Evolutionary conservation across 805 yeast species (phyloP).

Genomic region (Cyberlindnera americana): DNA sequence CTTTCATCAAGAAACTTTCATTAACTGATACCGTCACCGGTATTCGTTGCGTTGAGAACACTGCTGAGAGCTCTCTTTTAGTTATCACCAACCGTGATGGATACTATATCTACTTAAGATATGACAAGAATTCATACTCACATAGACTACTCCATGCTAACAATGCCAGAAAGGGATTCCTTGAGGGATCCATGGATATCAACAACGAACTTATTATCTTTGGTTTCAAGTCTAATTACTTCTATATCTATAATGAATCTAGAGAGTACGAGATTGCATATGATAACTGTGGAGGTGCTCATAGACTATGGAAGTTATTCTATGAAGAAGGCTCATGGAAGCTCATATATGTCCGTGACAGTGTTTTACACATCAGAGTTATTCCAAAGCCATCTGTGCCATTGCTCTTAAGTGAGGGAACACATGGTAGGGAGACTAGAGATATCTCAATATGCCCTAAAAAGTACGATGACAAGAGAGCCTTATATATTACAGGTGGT

Average conservation of each 20-base stretch:
- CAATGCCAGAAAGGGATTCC: slow-evolving; percentile 66
- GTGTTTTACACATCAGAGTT: slow-evolving; percentile 40
- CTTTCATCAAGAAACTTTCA: slow-evolving; percentile 42
- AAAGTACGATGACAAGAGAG: slow-evolving; percentile 23
- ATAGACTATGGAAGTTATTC: slow-evolving; percentile 71
- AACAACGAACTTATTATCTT: slow-evolving; percentile 53
- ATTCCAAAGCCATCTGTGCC: slow-evolving; percentile 28
- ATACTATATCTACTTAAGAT: slow-evolving; percentile 42
- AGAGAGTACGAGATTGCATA: slow-evolving; percentile 64
- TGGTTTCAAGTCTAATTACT: slow-evolving; percentile 80
- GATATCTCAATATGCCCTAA: slow-evolving; percentile 55
- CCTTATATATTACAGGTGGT: slow-evolving; percentile 68
- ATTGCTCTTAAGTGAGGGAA: slow-evolving; percentile 49
- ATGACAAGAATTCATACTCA: slow-evolving; percentile 24
- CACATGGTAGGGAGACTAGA: slow-evolving; percentile 91
- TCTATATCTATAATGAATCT: slow-evolving; percentile 81
- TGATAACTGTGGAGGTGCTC: slow-evolving; percentile 87
- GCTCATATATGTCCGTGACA: slow-evolving; percentile 58
- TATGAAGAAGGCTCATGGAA: slow-evolving; percentile 31
- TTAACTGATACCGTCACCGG: slow-evolving; percentile 70
- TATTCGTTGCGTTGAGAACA: slow-evolving; percentile 36
- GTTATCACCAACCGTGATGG: slow-evolving; percentile 67
- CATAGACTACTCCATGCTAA: slow-evolving; percentile 47
- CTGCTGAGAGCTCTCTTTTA: slow-evolving; percentile 21
- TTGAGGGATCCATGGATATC: slow-evolving; percentile 64